Conservation (phyloP, 1,284 basidiomycete genomes). For the Stygiomarasmius scandens region DNA sequence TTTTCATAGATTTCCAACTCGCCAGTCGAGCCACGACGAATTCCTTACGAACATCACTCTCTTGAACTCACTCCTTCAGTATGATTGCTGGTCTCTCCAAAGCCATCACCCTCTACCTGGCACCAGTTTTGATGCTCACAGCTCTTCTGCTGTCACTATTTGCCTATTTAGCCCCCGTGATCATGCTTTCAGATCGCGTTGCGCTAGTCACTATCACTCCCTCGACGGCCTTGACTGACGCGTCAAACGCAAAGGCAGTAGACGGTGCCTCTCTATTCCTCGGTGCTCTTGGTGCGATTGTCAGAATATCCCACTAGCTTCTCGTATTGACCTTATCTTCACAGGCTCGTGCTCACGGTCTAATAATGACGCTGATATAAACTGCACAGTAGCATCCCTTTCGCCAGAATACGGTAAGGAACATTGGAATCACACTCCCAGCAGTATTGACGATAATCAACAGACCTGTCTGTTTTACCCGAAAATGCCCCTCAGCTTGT, state of each 20-base stretch:
- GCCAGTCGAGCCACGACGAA: slow-evolving; percentile 34
- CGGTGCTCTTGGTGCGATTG: slow-evolving; percentile 59
- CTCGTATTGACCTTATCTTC: slow-evolving; percentile 3
- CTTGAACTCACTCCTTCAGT: slow-evolving; percentile 17
- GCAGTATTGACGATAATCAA: too few species aligned
- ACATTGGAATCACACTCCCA: too few species aligned
- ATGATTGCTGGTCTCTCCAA: slow-evolving; percentile 77
- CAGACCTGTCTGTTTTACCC: slow-evolving; percentile 69
- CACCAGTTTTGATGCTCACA: slow-evolving; percentile 66
- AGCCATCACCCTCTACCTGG: slow-evolving; percentile 67
- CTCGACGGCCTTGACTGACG: slow-evolving; percentile 51
- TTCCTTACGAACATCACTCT: slow-evolving; percentile 14
- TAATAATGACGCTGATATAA: slow-evolving; percentile 49
- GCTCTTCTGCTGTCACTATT: slow-evolving; percentile 67
- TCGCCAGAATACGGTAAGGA: slow-evolving; percentile 67
- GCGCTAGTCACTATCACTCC: slow-evolving; percentile 67
- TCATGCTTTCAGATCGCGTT: slow-evolving; percentile 63
- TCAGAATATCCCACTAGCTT: slow-evolving; percentile 9
- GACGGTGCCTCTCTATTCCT: slow-evolving; percentile 74
- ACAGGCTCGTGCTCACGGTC: slow-evolving; percentile 70
- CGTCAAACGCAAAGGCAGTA: slow-evolving; percentile 40
- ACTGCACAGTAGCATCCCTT: slow-evolving; percentile 58
- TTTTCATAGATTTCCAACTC: slow-evolving; percentile 23
- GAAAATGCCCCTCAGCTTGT: slow-evolving; percentile 55
- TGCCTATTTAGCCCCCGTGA: slow-evolving; percentile 63